Conservation (phyloP, 2,329 filamentous ascomycete species). For the Aspergillus ibericus region DNA sequence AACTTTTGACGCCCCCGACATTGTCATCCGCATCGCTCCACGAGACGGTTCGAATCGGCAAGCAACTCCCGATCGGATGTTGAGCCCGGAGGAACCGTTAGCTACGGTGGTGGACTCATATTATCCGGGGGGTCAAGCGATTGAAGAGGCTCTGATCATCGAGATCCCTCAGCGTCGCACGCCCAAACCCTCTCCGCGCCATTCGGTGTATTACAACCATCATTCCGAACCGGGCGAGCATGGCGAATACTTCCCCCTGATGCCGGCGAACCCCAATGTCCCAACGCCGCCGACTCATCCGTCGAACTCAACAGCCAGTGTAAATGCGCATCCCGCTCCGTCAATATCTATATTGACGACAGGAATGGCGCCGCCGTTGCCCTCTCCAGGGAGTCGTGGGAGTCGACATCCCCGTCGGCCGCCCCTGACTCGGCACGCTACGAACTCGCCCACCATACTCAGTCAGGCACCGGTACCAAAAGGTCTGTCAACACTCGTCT, state of each 20-base stretch:
- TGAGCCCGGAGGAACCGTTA: slow-evolving; percentile 87
- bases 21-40: slow-evolving; percentile 74
- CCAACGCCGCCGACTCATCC: slow-evolving; percentile 44
- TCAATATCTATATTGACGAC: slow-evolving; percentile 80
- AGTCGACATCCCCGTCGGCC: slow-evolving; percentile 58
- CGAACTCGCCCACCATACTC: slow-evolving; percentile 74
- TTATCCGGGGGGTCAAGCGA: slow-evolving; percentile 81
- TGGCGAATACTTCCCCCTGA: slow-evolving; percentile 82
- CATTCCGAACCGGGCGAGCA: slow-evolving; percentile 66
- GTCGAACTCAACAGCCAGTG: slow-evolving; percentile 45
- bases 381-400: slow-evolving; percentile 73
- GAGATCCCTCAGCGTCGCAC: slow-evolving; percentile 77
- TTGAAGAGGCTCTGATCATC: slow-evolving; percentile 88
- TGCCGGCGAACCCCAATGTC: slow-evolving; percentile 49
- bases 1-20: slow-evolving; percentile 86
- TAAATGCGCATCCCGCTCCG: slow-evolving; percentile 49
- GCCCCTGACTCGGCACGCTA: slow-evolving; percentile 67
- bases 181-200: slow-evolving; percentile 75
- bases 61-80: slow-evolving; percentile 60
- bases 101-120: slow-evolving; percentile 74
- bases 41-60: slow-evolving; percentile 56
- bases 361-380: slow-evolving; percentile 75
- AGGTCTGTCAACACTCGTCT: slow-evolving; percentile 38
- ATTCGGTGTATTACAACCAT: slow-evolving; percentile 47
- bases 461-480: slow-evolving; percentile 47